Evolutionary conservation across 345 rosid genomes (phyloP).

Genomic region (Euphorbia peplus): DNA sequence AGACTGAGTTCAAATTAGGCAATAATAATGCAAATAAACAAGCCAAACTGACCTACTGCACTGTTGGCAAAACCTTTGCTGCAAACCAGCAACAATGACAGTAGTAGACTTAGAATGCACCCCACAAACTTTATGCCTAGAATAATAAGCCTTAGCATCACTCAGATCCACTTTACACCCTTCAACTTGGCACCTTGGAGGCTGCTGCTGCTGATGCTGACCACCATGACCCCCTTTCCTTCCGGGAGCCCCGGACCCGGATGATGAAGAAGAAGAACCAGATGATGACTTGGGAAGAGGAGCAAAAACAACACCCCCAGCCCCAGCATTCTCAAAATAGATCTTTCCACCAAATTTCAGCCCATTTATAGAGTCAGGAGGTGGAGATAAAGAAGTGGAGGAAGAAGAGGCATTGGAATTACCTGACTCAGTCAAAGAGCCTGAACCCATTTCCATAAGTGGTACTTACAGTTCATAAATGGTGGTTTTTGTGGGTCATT

Average conservation of each 20-base stretch:
- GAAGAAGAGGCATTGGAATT: conserved; percentile 28
- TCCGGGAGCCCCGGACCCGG: conserved; percentile 36
- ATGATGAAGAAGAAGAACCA: conserved; percentile 24
- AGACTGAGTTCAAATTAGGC: too few relatives aligned
- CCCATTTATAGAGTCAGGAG: conserved; percentile 50
- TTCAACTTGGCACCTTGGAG: conserved; percentile 92
- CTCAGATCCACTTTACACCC: conserved; percentile 94
- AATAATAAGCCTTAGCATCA: conserved; percentile 85
- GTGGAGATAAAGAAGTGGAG: conserved; percentile 30
- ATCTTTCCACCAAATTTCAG: conserved; percentile 70
- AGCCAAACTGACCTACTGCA: conserved; percentile 70
- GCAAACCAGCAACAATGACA: conserved; percentile 73
- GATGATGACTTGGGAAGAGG: conserved; percentile 12
- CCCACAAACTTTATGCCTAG: conserved; percentile 87
- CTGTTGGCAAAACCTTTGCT: conserved; percentile 98
- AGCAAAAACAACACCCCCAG: conserved; percentile 4
- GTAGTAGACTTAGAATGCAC: conserved; percentile 78
- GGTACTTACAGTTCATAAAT: conserved; percentile 17
- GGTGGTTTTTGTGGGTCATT: conserved; percentile 10
- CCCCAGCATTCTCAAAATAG: conserved; percentile 65
- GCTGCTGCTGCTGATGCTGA: conserved; percentile 48
- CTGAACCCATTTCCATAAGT: conserved; percentile 61
- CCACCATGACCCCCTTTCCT: conserved; percentile 38
- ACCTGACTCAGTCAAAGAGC: conserved; percentile 50
- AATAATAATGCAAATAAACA: not conserved